Base-by-base conservation (phyloP, 805 yeast species). In the Myxozyma vanderwaltii region DNA sequence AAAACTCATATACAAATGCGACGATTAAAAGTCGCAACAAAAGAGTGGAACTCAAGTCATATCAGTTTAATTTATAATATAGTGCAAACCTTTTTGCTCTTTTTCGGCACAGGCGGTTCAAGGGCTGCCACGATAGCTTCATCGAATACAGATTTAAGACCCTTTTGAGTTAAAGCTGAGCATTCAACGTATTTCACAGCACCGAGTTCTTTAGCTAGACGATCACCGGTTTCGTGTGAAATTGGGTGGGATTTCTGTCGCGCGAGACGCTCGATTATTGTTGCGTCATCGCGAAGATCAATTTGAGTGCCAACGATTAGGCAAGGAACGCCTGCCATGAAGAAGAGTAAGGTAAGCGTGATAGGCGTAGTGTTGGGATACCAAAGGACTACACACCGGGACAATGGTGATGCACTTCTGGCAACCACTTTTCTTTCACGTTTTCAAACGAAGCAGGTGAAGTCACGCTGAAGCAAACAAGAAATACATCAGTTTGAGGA, bases 391-490 rank as follows among this genome's bases (percentile, higher is more conserved):
- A 41, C 60, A 21, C 36, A 59, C 66, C 66, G n/a, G 96, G 96
- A 72, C 98, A 95, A 70, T 88, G 91, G 76, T 92, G 97, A 74
- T 91, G 97, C 63, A 94, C 96, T 75, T 92, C 99, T 31, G 98
- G 98, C 78, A 91, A 88, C 99, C 99, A 92, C 77, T 92, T 92
- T 77, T 94, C 98, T 74, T 89, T 88, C 54, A 94, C 98, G 77
- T 92, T 92, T 76, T 94, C 98, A 75, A 92, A 94, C 21, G 96
- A 86, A 38, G 99, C 95, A 35, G 98, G 99, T 13, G 96, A 91
- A 67, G 95, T 91, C 61, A 94, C 97, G 38, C 96, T 87, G 77
- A 94, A 92, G 77, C 99, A 94, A 59, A 92, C 96, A 68, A 92
- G 80, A 72, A 92, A 92, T 47, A 92, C 97, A 75, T 92, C 99